phyloP scores from a whole-genome alignment of 805 yeast genomes.

The Starmerella ratchasimensis region DNA sequence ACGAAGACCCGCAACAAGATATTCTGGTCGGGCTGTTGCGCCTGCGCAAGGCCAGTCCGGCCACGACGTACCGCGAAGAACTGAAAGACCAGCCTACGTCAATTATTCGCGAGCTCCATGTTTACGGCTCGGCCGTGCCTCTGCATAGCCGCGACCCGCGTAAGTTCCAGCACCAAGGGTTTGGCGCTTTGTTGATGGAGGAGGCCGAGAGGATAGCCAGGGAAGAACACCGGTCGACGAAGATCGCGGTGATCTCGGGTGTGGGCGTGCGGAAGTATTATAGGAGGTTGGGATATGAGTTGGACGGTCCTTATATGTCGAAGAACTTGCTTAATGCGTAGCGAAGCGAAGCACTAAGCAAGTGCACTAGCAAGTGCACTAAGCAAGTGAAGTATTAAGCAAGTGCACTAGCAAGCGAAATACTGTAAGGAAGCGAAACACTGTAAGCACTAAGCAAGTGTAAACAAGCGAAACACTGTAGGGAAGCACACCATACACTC shows the following conservation, averaged over 20 bases:
- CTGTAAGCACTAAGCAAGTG: too few species aligned
- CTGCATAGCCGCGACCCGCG: conserved; percentile 92
- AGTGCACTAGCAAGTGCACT: too few species aligned
- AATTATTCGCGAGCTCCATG: conserved; percentile 92
- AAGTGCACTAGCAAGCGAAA: too few species aligned
- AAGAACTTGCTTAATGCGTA: too few species aligned
- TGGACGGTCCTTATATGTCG: conserved; percentile 98
- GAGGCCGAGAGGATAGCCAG: conserved; percentile 93
- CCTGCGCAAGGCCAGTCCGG: conserved; percentile 75
- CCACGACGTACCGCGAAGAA: conserved; percentile 82
- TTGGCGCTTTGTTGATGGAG: conserved; percentile 94
- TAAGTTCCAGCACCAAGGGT: conserved; percentile 97
- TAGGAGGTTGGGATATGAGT: conserved; percentile 74
- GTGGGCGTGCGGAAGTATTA: conserved; percentile 96
- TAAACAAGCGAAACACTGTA: too few species aligned
- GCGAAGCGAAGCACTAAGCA: too few species aligned
- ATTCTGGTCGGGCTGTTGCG: conserved; percentile 83
- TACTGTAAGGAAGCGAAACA: too few species aligned
- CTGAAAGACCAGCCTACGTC: conserved; percentile 73
- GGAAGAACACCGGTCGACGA: conserved; percentile 86
- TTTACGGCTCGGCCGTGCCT: conserved; percentile 95
- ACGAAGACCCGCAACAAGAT: conserved; percentile 95
- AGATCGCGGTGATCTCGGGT: conserved; percentile 89
- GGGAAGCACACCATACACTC: too few species aligned
- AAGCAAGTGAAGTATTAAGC: too few species aligned